Conservation (phyloP, 2,329 filamentous ascomycete genomes). For the Claviceps monticola region DNA sequence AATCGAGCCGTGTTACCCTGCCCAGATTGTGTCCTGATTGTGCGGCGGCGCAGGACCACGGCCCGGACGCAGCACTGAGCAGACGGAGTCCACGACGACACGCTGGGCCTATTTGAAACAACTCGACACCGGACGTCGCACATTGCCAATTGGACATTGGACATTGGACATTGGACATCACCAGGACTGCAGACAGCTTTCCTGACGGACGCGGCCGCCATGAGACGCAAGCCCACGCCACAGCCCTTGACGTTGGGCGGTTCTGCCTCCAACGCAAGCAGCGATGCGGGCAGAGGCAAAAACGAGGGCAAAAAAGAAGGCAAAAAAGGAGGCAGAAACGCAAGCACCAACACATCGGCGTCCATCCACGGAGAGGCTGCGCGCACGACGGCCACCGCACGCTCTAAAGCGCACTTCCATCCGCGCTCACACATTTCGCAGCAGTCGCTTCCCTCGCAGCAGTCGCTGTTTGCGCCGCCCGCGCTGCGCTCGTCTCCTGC, state of each 20-base stretch:
- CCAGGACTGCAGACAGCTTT: neutral
- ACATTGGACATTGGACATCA: neutral
- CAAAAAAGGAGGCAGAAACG: neutral
- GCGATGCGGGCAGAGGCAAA: neutral
- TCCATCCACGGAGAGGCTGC: neutral
- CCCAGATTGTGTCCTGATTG: too few species aligned
- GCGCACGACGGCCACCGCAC: neutral
- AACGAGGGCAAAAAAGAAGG: neutral
- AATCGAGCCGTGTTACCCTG: neutral
- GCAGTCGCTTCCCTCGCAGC: neutral
- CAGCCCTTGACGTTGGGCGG: constrained; percentile 42
- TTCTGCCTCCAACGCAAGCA: constrained; percentile 12
- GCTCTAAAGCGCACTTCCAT: neutral
- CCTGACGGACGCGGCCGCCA: constrained; percentile 13
- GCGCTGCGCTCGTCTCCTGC: constrained; percentile 20
- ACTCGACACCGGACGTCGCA: too few species aligned
- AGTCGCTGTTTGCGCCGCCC: neutral
- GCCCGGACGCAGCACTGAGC: too few species aligned
- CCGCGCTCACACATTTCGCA: constrained; percentile 4
- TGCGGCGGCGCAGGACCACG: too few species aligned
- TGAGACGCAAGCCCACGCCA: constrained; percentile 45
- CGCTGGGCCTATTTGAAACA: too few species aligned
- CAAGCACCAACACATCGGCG: neutral
- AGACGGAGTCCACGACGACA: too few species aligned
- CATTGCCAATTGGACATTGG: too few species aligned